Evolutionary conservation across 139 green algal species (phyloP), one percentile per base, ranked within the genome.

Genomic region (Chlorella sorokiniana): DNA sequence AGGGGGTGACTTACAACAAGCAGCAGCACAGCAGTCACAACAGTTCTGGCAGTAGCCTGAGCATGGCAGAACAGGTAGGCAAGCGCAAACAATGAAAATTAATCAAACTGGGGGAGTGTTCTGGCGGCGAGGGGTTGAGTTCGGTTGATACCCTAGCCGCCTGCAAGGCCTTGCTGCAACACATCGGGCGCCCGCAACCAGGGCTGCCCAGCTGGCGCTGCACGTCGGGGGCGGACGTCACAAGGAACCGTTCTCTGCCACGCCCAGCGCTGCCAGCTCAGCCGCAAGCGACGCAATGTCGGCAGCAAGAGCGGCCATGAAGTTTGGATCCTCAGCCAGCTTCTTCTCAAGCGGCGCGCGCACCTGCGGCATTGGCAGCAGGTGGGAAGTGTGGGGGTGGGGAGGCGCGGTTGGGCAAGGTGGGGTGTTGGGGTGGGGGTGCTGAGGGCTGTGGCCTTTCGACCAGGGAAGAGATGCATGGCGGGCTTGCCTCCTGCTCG

Each of bases 281-380:
- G 45, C 78, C 23, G 38, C 37, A 22, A 85, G 45, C 7, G 29
- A 7, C 10, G 31, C 54, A 31, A 88, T 69, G 20, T 88, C 76
- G 4, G 44, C 54, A 23, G 48, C 61, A 62, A 88, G 75, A 10
- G 31, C 16, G 7, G 22, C 25, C 41, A 88, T 27, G 70, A 85
- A 85, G 27, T 8, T 29, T 1, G 68, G 77, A 2, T 84, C 42
- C 62, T 88, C 79, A 2, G 37, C 27, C 54, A 85, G 68, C 69
- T 82, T 82, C 61, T 88, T 85, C 71, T 88, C 69, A 45, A 84
- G 78, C 10, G 84, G 84, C 2, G 69, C 51, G 1, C 84, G 59
- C 52, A 85, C 48, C 77, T 83, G 77, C 0, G 35, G 73, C 20
- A 27, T 3, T 25, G 4, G 29, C 1, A 29, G 29, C 14, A 23